Percentiles rank a stretch among this genome's conserved stretches.
phyloP scores from a whole-genome alignment of 371 early-diverging fungal genomes.

The Circinella umbellata region DNA sequence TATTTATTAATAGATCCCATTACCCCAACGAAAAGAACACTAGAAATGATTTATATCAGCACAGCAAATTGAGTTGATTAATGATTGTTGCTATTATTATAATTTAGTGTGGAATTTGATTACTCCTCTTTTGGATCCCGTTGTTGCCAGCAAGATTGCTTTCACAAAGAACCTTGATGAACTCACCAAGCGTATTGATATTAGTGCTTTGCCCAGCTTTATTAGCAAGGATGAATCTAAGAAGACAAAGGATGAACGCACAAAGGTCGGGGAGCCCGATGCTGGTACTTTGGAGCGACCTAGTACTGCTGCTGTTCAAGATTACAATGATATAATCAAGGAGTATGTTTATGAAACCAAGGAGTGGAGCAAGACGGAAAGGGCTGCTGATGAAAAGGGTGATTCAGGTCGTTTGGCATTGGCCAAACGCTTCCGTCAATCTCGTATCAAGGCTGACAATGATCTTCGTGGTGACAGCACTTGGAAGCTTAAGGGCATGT shows the following conservation, averaged over 20 bases:
- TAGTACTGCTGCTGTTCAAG: conserved; percentile 24
- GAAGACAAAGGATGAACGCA: conserved; percentile 35
- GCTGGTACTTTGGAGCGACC: conserved; percentile 20
- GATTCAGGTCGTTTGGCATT: conserved; percentile 24
- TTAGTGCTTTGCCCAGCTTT: conserved; percentile 34
- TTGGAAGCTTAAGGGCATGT: conserved; percentile 31
- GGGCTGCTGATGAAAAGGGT: conserved; percentile 11
- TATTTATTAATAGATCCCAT: too few species aligned
- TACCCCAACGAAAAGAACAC: too few species aligned
- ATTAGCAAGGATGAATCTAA: conserved; percentile 33
- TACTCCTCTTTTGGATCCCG: conserved; percentile 89
- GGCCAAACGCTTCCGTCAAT: conserved; percentile 32
- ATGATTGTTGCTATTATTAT: background rate
- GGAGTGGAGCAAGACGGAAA: conserved; percentile 30
- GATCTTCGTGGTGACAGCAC: conserved; percentile 39
- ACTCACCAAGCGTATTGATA: conserved; percentile 64
- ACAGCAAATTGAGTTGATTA: background rate
- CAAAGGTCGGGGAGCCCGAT: conserved; percentile 21
- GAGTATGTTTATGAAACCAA: conserved; percentile 33
- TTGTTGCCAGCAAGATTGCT: conserved; percentile 85
- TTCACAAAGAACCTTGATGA: conserved; percentile 74
- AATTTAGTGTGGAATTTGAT: conserved; percentile 74
- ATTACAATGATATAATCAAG: conserved; percentile 25
- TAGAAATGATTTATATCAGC: too few species aligned
- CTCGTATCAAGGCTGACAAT: conserved; percentile 42